Conservation (phyloP, 2,329 filamentous ascomycete genomes). For the Aspergillus oerlinghausenensis region DNA sequence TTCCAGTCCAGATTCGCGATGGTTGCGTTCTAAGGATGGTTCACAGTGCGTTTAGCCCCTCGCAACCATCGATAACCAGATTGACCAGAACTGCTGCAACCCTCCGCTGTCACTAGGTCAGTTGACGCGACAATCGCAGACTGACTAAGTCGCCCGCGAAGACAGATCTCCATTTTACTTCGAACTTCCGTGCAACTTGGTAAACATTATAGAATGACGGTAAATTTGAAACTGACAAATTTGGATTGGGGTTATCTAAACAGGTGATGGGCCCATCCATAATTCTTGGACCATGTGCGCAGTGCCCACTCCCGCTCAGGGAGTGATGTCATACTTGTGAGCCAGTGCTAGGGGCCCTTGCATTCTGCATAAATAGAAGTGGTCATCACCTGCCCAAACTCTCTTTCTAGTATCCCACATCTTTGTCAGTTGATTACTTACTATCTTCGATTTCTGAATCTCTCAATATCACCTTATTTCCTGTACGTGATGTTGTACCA, state of each 20-base stretch:
- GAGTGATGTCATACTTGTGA: background rate
- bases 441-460: background rate
- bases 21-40: background rate
- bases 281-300: background rate
- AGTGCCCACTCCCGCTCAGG: background rate
- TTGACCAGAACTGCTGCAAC: too few species aligned
- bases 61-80: too few species aligned
- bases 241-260: background rate
- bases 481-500: background rate
- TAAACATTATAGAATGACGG: background rate
- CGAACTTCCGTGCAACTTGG: too few species aligned
- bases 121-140: too few species aligned
- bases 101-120: too few species aligned
- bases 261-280: background rate
- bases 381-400: background rate
- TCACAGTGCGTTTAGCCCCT: too few species aligned
- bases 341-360: background rate
- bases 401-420: background rate
- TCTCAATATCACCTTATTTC: background rate
- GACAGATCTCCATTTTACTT: too few species aligned
- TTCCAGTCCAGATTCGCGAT: background rate
- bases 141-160: too few species aligned
- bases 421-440: too few species aligned
- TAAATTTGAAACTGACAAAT: background rate
- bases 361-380: background rate